A percentile compares a stretch with the other conserved stretches of the same genome.
Conservation (phyloP, 805 yeast genomes). For the Wickerhamomyces queroliae region DNA sequence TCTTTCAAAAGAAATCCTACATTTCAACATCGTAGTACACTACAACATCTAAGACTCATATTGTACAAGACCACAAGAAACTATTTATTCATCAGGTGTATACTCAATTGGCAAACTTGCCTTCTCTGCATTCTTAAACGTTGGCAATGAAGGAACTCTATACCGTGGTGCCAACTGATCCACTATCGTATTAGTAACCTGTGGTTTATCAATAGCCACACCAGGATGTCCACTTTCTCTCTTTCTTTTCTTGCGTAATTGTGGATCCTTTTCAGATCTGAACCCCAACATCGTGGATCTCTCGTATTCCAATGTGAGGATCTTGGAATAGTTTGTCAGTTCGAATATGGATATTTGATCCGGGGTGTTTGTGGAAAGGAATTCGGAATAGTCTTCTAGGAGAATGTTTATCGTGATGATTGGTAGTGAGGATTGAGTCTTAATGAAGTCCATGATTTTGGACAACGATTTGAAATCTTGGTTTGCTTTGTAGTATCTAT, state of each 20-base stretch:
- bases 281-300: constrained; percentile 24
- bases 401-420: constrained; percentile 38
- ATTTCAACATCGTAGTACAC: background rate
- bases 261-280: constrained; percentile 10
- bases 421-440: constrained; percentile 41
- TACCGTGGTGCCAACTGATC: constrained; percentile 12
- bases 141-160: constrained; percentile 39
- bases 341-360: constrained; percentile 21
- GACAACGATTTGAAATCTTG: constrained; percentile 40
- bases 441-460: constrained; percentile 39
- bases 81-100: constrained; percentile 14
- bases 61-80: background rate
- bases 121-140: constrained; percentile 60
- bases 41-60: too few relatives aligned
- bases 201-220: constrained; percentile 33
- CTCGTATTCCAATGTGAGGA: constrained; percentile 23
- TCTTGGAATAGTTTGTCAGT: constrained; percentile 10
- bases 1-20: too few relatives aligned
- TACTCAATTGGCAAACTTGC: constrained; percentile 44
- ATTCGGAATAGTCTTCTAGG: constrained; percentile 30
- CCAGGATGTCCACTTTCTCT: constrained; percentile 32
- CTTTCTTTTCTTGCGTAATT: constrained; percentile 11
- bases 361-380: constrained; percentile 25
- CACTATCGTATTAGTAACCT: constrained; percentile 30
- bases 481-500: constrained; percentile 44